These are phyloP conservation scores for Cubamyces lactineus DNA, from an alignment of 768 basidiomycete genomes.

Conservation along the genomic window DNA sequence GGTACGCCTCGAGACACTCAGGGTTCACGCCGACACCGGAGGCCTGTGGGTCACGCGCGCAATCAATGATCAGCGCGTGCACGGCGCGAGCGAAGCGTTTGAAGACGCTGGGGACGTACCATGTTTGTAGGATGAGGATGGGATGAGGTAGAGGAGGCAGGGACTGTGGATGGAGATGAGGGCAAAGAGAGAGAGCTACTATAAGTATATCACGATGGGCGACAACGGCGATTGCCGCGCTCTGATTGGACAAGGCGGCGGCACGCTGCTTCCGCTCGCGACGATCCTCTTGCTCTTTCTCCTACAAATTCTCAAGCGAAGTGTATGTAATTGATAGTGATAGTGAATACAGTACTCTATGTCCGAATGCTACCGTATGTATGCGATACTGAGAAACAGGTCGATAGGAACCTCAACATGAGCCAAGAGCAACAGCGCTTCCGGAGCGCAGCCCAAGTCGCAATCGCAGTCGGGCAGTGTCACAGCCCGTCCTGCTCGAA, in stretches of 20 bases:
- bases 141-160: slow-evolving; percentile 13
- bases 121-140: slow-evolving; percentile 14
- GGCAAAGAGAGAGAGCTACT: slow-evolving; percentile 19
- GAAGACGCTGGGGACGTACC: slow-evolving; percentile 18
- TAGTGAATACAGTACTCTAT: slow-evolving; percentile 26
- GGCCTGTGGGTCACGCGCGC: slow-evolving; percentile 41
- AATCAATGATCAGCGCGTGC: not conserved
- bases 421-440: slow-evolving; percentile 3
- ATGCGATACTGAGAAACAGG: not conserved
- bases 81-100: not conserved
- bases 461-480: slow-evolving; percentile 3
- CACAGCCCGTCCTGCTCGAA: slow-evolving; percentile 45
- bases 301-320: not conserved
- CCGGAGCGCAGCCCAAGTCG: slow-evolving; percentile 15
- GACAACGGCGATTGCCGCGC: slow-evolving; percentile 36
- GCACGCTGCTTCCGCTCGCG: slow-evolving; percentile 6
- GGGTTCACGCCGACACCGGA: slow-evolving; percentile 68
- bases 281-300: slow-evolving; percentile 2
- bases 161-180: slow-evolving; percentile 20
- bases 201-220: slow-evolving; percentile 35
- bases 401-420: not conserved
- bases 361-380: slow-evolving; percentile 8
- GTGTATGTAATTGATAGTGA: slow-evolving; percentile 8
- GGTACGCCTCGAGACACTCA: slow-evolving; percentile 61
- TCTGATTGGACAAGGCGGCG: slow-evolving; percentile 27